phyloP scores from a whole-genome alignment of 345 rosid genomes.

The Murraya paniculata region DNA sequence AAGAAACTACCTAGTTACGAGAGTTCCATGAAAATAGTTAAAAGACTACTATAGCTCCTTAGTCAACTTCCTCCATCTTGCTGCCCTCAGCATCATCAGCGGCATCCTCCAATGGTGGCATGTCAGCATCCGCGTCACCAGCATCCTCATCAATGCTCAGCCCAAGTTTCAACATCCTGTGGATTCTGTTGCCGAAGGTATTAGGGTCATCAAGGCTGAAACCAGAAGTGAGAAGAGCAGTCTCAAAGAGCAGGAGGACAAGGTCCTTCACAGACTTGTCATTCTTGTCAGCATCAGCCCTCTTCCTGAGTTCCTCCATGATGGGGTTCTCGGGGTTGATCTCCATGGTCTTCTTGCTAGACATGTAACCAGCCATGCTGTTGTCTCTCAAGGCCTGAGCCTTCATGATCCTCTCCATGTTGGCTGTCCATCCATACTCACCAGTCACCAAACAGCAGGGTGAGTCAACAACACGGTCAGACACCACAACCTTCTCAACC shows the following conservation, averaged over 20 bases:
- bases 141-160: slow-evolving; percentile 83
- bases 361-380: slow-evolving; percentile 92
- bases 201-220: slow-evolving; percentile 91
- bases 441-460: slow-evolving; percentile 89
- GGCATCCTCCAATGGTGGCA: slow-evolving; percentile 73
- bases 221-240: slow-evolving; percentile 78
- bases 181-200: slow-evolving; percentile 84
- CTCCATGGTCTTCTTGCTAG: slow-evolving; percentile 87
- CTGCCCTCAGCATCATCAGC: slow-evolving; percentile 72
- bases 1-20: not conserved
- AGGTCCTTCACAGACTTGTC: slow-evolving; percentile 94
- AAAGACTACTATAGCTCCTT: slow-evolving; percentile 8
- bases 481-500: slow-evolving; percentile 81
- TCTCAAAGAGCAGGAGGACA: slow-evolving; percentile 72
- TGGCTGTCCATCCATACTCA: slow-evolving; percentile 85
- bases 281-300: slow-evolving; percentile 74
- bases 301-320: slow-evolving; percentile 90
- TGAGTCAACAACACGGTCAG: slow-evolving; percentile 82
- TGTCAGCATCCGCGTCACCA: slow-evolving; percentile 63
- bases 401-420: slow-evolving; percentile 94
- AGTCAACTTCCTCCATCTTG: slow-evolving; percentile 97
- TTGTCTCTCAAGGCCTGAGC: slow-evolving; percentile 84
- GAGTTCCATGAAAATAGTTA: not conserved
- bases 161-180: slow-evolving; percentile 82
- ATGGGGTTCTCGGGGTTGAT: slow-evolving; percentile 81